Conservation (phyloP, 2,329 filamentous ascomycete genomes). For the Penicillium sp. region DNA sequence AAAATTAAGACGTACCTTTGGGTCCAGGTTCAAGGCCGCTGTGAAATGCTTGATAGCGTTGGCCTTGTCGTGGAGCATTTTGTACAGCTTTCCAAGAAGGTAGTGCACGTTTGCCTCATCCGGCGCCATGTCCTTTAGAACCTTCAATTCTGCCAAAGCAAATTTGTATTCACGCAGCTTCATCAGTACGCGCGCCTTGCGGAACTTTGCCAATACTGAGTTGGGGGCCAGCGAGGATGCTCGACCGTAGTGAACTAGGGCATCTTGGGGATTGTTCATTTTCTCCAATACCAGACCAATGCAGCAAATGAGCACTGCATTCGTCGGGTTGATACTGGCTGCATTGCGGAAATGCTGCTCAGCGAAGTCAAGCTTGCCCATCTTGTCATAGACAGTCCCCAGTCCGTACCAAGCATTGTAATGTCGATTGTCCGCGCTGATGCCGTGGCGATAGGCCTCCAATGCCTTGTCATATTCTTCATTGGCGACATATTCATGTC, state of each 20-base stretch:
- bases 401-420: constrained; percentile 98
- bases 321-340: constrained; percentile 85
- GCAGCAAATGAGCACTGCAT: constrained; percentile 86
- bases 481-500: constrained; percentile 91
- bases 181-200: constrained; percentile 85
- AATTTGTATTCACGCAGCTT: constrained; percentile 66
- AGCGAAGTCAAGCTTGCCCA: constrained; percentile 87
- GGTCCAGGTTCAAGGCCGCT: constrained; percentile 90
- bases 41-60: constrained; percentile 92
- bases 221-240: constrained; percentile 79
- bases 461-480: constrained; percentile 97
- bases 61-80: constrained; percentile 58
- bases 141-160: constrained; percentile 77
- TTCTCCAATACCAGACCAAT: constrained; percentile 89
- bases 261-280: constrained; percentile 75
- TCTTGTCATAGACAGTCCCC: constrained; percentile 78
- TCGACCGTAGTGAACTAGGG: constrained; percentile 75
- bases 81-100: constrained; percentile 69
- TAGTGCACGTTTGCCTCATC: constrained; percentile 97
- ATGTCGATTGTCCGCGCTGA: constrained; percentile 81
- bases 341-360: constrained; percentile 89
- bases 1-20: constrained; percentile 65
- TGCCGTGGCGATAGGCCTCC: constrained; percentile 78
- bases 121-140: constrained; percentile 86
- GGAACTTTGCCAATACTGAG: constrained; percentile 82